A percentile compares a stretch with the other conserved stretches of the same genome.
Conservation (phyloP, 306 rosid genomes). For the Prunus armeniaca region DNA sequence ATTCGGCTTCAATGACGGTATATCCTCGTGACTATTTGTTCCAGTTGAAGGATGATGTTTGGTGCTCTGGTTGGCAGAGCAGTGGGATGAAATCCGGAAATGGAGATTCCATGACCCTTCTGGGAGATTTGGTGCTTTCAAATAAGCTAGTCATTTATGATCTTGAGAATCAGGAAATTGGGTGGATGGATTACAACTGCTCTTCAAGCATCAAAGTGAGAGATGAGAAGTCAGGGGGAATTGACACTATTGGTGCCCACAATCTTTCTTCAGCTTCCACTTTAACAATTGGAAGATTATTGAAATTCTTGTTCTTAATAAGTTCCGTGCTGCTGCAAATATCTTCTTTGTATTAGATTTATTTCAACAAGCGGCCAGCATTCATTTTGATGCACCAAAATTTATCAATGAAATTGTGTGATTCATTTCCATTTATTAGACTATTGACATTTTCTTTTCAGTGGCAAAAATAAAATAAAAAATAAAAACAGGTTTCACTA, state of each 20-base stretch:
- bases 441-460: not conserved
- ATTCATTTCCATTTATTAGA: not conserved
- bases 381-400: conserved; percentile 4
- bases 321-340: conserved; percentile 10
- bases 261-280: conserved; percentile 30
- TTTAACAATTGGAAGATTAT: not conserved
- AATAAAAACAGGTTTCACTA: too few species aligned
- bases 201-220: conserved; percentile 63
- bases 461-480: too few species aligned
- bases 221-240: conserved; percentile 49
- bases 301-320: conserved; percentile 1
- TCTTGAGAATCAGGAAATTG: conserved; percentile 10
- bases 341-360: conserved; percentile 2
- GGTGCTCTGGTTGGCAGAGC: conserved; percentile 22
- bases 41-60: conserved; percentile 8
- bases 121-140: conserved; percentile 14
- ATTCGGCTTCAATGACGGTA: conserved; percentile 13
- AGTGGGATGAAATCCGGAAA: conserved; percentile 1
- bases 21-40: conserved; percentile 16
- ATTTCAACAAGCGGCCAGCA: conserved; percentile 5
- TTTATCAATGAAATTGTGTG: conserved; percentile 4
- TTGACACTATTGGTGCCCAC: conserved; percentile 53
- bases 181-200: conserved; percentile 16
- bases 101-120: not conserved
- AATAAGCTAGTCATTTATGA: conserved; percentile 19